Base-by-base conservation (phyloP, 2,329 filamentous ascomycete genomes). In the Graphium sp. region DNA sequence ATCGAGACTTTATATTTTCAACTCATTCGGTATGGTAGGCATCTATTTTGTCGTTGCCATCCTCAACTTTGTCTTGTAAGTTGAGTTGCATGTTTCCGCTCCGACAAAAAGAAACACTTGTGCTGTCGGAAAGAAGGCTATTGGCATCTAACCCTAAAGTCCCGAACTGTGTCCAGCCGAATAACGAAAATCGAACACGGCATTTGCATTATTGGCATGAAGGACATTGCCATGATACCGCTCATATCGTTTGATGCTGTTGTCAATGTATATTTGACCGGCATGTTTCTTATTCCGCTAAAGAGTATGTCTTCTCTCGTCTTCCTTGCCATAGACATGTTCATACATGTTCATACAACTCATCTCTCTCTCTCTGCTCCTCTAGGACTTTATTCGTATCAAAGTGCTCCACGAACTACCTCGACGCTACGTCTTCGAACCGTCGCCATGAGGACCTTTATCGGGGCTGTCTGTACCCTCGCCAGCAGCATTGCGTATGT, bases 211-310 rank as follows among this genome's bases (percentile, higher is more conserved):
- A 74, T 76, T 31, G 72, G 72, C 12, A 69, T 75, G 60, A 48
- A 64, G 38, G 61, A 53, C 28, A 46, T 58, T 5, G 62, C 65
- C 5, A 66, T 75, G 55, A 59, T 74, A 17, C 67, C 70, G 1
- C 54, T 77, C 8, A 69, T 77, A 24, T 51, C 52, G 1, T 72
- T 74, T 35, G 71, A 76, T 36, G 49, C 69, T 9, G 37, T 71
- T 2, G 60, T 72, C 31, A 75, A 75, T 39, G 60, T 72, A 13
- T 75, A 74, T 37, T 51, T 76, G 1, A 76, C 69, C 2, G 52
- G 62, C 4, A 50, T 75, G n/a, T 75, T 77, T 42, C 48, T 77
- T 3, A 51, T 66, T n/a, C 69, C 69, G 3, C 42, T 76, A 2
- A 61, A 58, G 33, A 54, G 66, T 71, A 48, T 40, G 56, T 36